Base-by-base conservation (phyloP, 2,329 filamentous ascomycete species). In the Diplodia corticola region DNA sequence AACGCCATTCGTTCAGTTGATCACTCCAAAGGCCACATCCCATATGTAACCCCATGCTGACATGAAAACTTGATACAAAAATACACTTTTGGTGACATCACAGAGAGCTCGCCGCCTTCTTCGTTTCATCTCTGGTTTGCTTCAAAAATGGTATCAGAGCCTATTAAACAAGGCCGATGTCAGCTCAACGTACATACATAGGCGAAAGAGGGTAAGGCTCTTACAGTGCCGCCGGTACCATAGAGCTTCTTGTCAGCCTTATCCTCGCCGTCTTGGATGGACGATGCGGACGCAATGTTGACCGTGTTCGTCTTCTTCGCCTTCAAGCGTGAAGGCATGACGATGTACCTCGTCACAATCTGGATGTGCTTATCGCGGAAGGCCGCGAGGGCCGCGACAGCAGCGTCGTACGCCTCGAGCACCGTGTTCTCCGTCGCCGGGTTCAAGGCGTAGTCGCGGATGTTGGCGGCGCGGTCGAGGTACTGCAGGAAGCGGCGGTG, bases 341-440 rank as follows among this genome's bases (percentile, higher is more conserved):
- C 79, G 65, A 86, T 84, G 68, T 85, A 86, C 48, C 60, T 51
- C 1, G 83, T 81, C 1, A 85, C 84, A 26, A 86, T 79, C 66
- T 81, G 79, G 51, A 86, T 82, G 67, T 86, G 84, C 57, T 79
- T 80, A 67, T 84, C 81, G 0, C 84, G 80, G 68, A 86, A 84
- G 0, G 71, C 69, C 4, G 78, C 79, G 13, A 86, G 73, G 10
- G 79, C 76, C 55, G 79, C 72, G 0, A 84, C 77, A 2, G 81
- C 81, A 3, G 76, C 73, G 48, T 84, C 82, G 72, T 81, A 85
- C 4, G 82, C 79, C 7, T 73, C 72, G 22, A 77, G 69, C 1
- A 85, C 73, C 7, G 75, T 70, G 1, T 69, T 67, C 10, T 79
- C 73, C 1, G 73, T 74, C 17, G 71, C 71, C 59, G 72, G 73